These are phyloP conservation scores for Penicillium atrosanguineum DNA, from an alignment of 495 filamentous ascomycete genomes.

Conservation along the genomic window DNA sequence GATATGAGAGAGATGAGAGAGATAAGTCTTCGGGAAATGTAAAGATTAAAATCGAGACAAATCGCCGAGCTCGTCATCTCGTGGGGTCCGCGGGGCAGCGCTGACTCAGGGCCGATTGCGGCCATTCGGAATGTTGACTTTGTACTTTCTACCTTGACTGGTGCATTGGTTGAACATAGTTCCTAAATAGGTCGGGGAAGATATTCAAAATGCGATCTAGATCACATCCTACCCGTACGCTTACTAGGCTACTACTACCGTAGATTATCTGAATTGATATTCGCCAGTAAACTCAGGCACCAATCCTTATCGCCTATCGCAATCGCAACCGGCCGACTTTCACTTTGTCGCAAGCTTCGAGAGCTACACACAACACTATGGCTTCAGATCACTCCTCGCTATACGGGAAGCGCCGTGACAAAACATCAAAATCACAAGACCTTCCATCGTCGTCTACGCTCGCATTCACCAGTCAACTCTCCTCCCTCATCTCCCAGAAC, in stretches of 20 bases:
- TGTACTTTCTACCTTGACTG: not conserved
- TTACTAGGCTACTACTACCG: not conserved
- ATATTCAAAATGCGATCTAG: no score
- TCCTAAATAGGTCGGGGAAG: no score
- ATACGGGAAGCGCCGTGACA: conserved; percentile 70
- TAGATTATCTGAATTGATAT: not conserved
- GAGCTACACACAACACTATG: conserved; percentile 9
- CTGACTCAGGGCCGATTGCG: conserved; percentile 4
- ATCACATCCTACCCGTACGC: no score
- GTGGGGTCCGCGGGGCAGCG: conserved; percentile 10
- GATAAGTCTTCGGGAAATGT: not conserved
- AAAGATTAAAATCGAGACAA: conserved; percentile 2
- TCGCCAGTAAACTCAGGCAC: conserved; percentile 2
- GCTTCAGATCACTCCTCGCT: conserved; percentile 43
- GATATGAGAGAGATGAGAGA: not conserved
- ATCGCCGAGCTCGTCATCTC: conserved; percentile 6
- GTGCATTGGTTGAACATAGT: not conserved
- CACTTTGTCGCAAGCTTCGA: not conserved
- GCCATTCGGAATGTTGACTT: not conserved
- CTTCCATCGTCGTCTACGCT: conserved; percentile 71
- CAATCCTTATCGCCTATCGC: not conserved
- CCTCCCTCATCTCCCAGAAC: conserved; percentile 63
- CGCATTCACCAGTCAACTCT: conserved; percentile 75
- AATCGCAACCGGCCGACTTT: conserved; percentile 2
- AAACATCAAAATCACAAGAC: conserved; percentile 46